phyloP scores from a whole-genome alignment of 73 alveolate species.

The Paramecium caudatum region DNA sequence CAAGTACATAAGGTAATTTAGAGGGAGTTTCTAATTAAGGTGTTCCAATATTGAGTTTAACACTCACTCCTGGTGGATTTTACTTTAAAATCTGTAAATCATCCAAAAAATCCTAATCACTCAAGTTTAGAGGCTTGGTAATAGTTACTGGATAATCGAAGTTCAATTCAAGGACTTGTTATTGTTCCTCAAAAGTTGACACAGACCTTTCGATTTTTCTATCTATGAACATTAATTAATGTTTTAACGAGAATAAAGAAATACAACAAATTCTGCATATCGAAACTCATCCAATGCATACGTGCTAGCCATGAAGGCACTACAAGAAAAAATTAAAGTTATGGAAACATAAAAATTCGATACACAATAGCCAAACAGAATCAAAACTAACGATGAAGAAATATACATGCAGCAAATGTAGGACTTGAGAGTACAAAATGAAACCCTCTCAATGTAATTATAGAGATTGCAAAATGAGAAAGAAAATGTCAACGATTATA shows the following conservation, averaged over 20 bases:
- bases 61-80: constrained; percentile 61
- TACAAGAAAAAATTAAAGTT: neutral
- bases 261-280: neutral
- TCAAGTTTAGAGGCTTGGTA: neutral
- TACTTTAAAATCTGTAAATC: constrained; percentile 15
- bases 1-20: constrained; percentile 41
- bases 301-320: neutral
- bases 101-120: neutral
- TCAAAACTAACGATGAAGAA: neutral
- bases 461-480: constrained; percentile 26
- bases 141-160: neutral
- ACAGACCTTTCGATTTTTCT: constrained; percentile 9
- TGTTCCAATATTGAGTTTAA: constrained; percentile 35
- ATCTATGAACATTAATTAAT: neutral
- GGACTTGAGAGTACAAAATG: neutral
- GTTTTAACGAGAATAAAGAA: neutral
- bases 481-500: constrained; percentile 31
- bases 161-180: neutral
- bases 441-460: neutral
- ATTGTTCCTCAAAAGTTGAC: neutral
- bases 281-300: neutral
- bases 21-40: constrained; percentile 56
- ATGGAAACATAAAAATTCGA: neutral
- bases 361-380: neutral
- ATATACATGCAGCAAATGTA: neutral